Percentiles rank a stretch among this genome's conserved stretches.
These are phyloP conservation scores for Talaromyces borbonicus DNA, from an alignment of 495 filamentous ascomycete genomes.

Conservation along the genomic window DNA sequence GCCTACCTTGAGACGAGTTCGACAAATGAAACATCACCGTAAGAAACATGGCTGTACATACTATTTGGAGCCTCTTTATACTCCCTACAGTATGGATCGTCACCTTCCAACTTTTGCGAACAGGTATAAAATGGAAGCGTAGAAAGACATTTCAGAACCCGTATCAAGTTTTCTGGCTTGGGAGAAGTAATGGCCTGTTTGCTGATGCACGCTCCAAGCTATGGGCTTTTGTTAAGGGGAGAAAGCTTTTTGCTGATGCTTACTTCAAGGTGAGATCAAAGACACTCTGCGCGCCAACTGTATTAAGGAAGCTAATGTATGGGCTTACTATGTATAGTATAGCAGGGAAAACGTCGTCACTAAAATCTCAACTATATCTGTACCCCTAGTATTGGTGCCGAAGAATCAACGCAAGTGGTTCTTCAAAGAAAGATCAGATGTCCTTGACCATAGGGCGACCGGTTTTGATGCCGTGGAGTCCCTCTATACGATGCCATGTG, in stretches of 20 bases:
- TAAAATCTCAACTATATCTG: not conserved
- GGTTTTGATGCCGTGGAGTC: not conserved
- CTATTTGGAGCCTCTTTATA: not conserved
- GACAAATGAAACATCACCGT: not conserved
- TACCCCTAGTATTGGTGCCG: not conserved
- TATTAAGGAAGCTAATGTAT: not conserved
- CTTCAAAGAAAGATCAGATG: not conserved
- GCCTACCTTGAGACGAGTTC: not conserved
- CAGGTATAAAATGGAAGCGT: not conserved
- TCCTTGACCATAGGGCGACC: not conserved
- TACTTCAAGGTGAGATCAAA: not conserved
- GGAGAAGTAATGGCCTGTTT: not conserved
- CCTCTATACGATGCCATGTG: not conserved
- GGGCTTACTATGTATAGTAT: not conserved
- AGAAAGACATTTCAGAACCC: not conserved
- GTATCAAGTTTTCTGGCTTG: not conserved
- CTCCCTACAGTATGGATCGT: not conserved
- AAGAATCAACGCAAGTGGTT: not conserved
- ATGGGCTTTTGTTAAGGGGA: not conserved
- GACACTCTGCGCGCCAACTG: not conserved
- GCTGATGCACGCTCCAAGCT: not conserved
- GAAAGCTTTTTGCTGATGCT: constrained; percentile 1
- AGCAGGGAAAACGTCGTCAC: not conserved
- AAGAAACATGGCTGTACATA: not conserved
- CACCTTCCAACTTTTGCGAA: not conserved